A percentile compares a stretch with the other conserved stretches of the same genome.
phyloP scores from a whole-genome alignment of 176 grass and related monocot species.

The Secale cereale region DNA sequence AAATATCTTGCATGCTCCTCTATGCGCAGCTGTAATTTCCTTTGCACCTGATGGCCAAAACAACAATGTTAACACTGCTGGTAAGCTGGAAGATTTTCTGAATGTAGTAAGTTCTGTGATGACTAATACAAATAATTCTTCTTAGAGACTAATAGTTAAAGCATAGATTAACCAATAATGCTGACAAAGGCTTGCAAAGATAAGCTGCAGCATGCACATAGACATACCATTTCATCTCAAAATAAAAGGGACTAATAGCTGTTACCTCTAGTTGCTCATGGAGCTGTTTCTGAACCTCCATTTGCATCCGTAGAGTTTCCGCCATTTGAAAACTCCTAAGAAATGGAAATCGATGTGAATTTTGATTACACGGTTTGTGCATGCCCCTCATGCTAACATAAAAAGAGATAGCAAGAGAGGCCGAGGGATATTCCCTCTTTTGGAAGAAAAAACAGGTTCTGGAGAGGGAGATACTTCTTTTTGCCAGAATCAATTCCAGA shows the following conservation, averaged over 20 bases:
- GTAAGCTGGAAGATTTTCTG: neutral
- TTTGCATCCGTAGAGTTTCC: constrained; percentile 79
- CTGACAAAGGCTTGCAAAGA: neutral
- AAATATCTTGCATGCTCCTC: constrained; percentile 84
- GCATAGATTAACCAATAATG: neutral
- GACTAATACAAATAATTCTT: neutral
- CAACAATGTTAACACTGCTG: neutral
- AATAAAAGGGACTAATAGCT: neutral
- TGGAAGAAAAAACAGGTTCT: too few species aligned
- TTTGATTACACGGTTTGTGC: neutral
- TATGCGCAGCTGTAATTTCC: constrained; percentile 61
- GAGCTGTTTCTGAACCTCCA: constrained; percentile 91
- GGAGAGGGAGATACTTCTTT: constrained; percentile 33
- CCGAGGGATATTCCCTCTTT: too few species aligned
- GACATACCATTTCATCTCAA: neutral
- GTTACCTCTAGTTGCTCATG: constrained; percentile 79
- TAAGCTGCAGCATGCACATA: neutral
- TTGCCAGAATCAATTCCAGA: constrained; percentile 21
- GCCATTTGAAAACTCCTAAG: constrained; percentile 52
- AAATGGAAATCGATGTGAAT: neutral
- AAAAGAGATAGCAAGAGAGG: neutral
- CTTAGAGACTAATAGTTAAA: neutral
- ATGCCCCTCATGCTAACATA: neutral
- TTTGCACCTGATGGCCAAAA: constrained; percentile 58
- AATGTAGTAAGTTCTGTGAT: neutral